Percentiles rank a stretch among this genome's conserved stretches.
These are phyloP conservation scores for Gautieria morchelliformis DNA, from an alignment of 768 basidiomycete genomes.

Conservation along the genomic window DNA sequence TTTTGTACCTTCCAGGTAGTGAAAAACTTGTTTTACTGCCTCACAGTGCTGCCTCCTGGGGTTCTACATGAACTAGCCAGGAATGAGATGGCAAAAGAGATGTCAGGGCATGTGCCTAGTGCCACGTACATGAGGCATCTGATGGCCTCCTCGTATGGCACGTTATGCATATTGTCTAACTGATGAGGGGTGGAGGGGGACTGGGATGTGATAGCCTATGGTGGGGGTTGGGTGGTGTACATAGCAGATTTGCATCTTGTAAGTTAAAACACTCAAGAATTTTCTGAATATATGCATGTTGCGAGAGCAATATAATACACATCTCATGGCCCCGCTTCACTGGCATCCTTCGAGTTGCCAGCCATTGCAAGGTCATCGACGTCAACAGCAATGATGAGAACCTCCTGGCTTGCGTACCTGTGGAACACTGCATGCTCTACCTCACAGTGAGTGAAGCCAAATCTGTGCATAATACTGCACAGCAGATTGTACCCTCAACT, in stretches of 20 bases:
- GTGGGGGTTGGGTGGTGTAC: slow-evolving; percentile 4
- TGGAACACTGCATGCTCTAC: not conserved
- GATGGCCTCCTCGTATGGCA: slow-evolving; percentile 8
- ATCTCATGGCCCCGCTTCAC: not conserved
- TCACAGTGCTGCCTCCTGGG: slow-evolving; percentile 22
- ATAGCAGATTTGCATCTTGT: not conserved
- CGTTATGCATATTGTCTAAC: not conserved
- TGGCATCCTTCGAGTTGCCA: slow-evolving; percentile 8
- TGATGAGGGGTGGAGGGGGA: not conserved
- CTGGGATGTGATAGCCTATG: slow-evolving; percentile 6
- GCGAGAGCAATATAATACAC: not conserved
- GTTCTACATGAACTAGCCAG: slow-evolving; percentile 9
- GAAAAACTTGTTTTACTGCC: slow-evolving; percentile 28
- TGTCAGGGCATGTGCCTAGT: too few relatives aligned
- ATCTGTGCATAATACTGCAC: not conserved
- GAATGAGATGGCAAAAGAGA: slow-evolving; percentile 2
- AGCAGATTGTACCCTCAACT: not conserved
- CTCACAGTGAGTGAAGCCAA: not conserved
- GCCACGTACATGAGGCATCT: slow-evolving; percentile 11
- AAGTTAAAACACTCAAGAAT: slow-evolving; percentile 7
- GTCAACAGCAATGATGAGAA: slow-evolving; percentile 22
- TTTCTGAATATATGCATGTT: not conserved
- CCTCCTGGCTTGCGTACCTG: not conserved
- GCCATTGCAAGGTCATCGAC: slow-evolving; percentile 24
- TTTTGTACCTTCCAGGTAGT: slow-evolving; percentile 28